Evolutionary conservation across 2,329 filamentous ascomycete genomes (phyloP).

Genomic region (Fusarium subglutinans): DNA sequence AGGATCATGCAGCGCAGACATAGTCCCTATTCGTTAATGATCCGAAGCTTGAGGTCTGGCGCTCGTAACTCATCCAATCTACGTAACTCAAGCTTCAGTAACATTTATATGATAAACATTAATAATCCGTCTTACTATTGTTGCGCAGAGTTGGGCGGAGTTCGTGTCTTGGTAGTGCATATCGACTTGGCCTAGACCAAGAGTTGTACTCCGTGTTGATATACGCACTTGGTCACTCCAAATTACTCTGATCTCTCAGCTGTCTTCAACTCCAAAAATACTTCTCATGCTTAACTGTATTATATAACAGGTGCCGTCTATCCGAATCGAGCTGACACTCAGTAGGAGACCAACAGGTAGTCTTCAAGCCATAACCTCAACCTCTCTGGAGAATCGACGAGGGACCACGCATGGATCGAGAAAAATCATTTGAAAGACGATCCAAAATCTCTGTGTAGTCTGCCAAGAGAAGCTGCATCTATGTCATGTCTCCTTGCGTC

Average conservation of each 20-base stretch:
- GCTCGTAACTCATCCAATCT: not conserved
- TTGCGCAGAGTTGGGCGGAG: not conserved
- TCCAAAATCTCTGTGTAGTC: fast-evolving
- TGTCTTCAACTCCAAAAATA: fast-evolving
- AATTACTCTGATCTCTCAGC: too few relatives aligned
- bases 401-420: not conserved
- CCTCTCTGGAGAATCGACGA: not conserved
- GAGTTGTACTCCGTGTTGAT: not conserved
- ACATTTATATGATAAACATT: fast-evolving
- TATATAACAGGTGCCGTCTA: fast-evolving
- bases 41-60: not conserved
- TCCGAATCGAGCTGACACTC: not conserved
- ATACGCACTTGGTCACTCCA: not conserved
- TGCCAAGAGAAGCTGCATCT: not conserved
- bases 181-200: not conserved
- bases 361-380: not conserved
- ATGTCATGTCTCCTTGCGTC: not conserved
- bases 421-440: too few relatives aligned
- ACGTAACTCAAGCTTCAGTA: too few relatives aligned
- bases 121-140: too few relatives aligned
- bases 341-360: too few relatives aligned
- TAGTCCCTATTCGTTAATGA: not conserved
- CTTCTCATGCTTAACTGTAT: fast-evolving
- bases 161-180: not conserved
- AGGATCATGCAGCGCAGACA: not conserved